These are phyloP conservation scores for Bipolaris gigantea DNA, from an alignment of 2,329 filamentous ascomycete genomes.

Conservation along the genomic window DNA sequence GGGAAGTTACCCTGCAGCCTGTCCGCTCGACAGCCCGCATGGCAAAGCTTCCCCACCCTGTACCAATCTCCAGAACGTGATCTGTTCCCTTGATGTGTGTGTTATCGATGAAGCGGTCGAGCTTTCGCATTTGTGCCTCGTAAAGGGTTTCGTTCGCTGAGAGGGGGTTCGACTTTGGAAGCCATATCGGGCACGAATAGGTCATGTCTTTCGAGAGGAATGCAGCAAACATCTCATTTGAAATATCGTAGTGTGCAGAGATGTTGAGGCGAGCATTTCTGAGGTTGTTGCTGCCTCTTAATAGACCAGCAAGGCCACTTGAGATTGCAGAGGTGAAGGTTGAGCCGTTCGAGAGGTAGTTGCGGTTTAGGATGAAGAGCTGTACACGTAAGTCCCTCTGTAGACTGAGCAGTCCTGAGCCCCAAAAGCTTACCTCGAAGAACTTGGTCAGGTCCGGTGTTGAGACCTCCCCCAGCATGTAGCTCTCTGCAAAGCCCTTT, in stretches of 20 bases:
- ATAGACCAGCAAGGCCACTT: conserved; percentile 59
- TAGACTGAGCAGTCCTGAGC: not conserved
- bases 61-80: conserved; percentile 74
- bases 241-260: conserved; percentile 74
- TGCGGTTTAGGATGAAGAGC: conserved; percentile 72
- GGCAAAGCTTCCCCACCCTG: conserved; percentile 74
- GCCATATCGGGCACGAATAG: conserved; percentile 72
- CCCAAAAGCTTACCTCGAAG: conserved; percentile 59
- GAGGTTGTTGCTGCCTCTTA: conserved; percentile 52
- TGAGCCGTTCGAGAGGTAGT: conserved; percentile 64
- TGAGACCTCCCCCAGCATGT: conserved; percentile 72
- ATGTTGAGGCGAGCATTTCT: conserved; percentile 63
- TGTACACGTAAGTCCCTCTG: conserved; percentile 39
- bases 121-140: conserved; percentile 67
- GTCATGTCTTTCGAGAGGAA: conserved; percentile 77
- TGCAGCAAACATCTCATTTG: conserved; percentile 74
- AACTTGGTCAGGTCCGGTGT: conserved; percentile 68
- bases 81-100: conserved; percentile 65
- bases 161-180: conserved; percentile 47
- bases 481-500: conserved; percentile 69
- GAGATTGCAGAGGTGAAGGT: conserved; percentile 64
- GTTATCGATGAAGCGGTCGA: conserved; percentile 66
- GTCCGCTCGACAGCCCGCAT: conserved; percentile 68
- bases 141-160: conserved; percentile 61
- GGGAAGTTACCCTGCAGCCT: conserved; percentile 67